Conservation (phyloP, 495 filamentous ascomycete species). For the Lophium mytilinum region DNA sequence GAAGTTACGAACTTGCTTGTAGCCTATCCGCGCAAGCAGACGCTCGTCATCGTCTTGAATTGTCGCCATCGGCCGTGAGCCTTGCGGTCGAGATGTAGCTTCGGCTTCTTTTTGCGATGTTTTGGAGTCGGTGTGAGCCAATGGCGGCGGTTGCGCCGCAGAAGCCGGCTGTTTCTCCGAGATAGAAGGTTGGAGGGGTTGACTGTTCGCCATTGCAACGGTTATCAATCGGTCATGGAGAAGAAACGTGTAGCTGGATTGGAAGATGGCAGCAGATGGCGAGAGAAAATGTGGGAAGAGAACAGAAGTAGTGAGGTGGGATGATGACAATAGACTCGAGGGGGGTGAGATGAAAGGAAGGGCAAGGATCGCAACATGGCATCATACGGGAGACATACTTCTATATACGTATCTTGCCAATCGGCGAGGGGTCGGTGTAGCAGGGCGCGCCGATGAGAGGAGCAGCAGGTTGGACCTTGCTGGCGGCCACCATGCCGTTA, state of each 20-base stretch:
- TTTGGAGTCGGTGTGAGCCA: slow-evolving; percentile 4
- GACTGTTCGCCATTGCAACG: slow-evolving; percentile 13
- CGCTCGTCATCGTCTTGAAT: slow-evolving; percentile 59
- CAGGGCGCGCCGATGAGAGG: not conserved
- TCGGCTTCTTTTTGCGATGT: slow-evolving; percentile 17
- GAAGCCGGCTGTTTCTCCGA: not conserved
- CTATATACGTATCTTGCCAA: slow-evolving; percentile 3
- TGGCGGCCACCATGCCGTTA: not conserved
- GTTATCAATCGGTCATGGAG: slow-evolving; percentile 1
- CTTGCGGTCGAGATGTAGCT: not conserved
- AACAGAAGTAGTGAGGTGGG: not conserved
- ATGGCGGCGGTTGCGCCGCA: not conserved
- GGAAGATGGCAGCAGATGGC: not conserved
- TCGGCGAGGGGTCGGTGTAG: slow-evolving; percentile 1
- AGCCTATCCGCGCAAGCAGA: slow-evolving; percentile 58
- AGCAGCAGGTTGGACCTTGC: not conserved
- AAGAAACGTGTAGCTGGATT: not conserved
- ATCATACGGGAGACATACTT: slow-evolving; percentile 1
- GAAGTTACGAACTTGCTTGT: slow-evolving; percentile 49
- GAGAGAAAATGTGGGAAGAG: not conserved
- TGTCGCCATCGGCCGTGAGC: slow-evolving; percentile 36
- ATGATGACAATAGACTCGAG: not conserved
- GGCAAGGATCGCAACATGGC: not conserved
- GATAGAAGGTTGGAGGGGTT: slow-evolving; percentile 4
- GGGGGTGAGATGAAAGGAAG: not conserved